Evolutionary conservation across 768 basidiomycete genomes (phyloP).

Genomic region (Suillus subaureus): DNA sequence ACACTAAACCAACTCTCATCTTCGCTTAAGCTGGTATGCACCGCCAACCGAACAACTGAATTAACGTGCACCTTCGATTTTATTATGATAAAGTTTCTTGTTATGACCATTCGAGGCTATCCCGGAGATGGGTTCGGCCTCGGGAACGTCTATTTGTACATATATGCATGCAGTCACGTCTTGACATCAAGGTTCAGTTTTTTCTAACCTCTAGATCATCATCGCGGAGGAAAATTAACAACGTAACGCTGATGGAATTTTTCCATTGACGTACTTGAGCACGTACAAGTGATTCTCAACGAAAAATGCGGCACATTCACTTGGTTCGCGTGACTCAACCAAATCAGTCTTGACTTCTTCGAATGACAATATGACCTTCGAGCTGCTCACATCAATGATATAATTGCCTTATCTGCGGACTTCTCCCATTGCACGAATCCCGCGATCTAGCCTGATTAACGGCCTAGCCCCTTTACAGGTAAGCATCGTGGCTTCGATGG

Average conservation of each 20-base stretch:
- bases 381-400: conserved; percentile 14
- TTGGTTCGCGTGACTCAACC: conserved; percentile 33
- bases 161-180: conserved; percentile 29
- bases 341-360: conserved; percentile 26
- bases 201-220: conserved; percentile 18
- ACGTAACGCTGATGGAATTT: conserved; percentile 36
- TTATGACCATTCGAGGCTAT: conserved; percentile 4
- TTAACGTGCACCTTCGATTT: conserved; percentile 12
- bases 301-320: conserved; percentile 14
- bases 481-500: conserved; percentile 31
- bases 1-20: conserved; percentile 9
- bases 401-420: conserved; percentile 36
- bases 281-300: conserved; percentile 29
- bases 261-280: conserved; percentile 35
- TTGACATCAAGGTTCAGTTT: conserved; percentile 17
- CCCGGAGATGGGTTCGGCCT: conserved; percentile 11
- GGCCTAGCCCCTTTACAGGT: conserved; percentile 45
- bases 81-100: conserved; percentile 7
- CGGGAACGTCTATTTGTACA: conserved; percentile 32
- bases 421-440: conserved; percentile 56
- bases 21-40: conserved; percentile 44
- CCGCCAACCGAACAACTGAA: conserved; percentile 24
- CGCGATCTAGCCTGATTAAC: conserved; percentile 56
- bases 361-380: conserved; percentile 19
- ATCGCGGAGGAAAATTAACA: conserved; percentile 27